Evolutionary conservation across 306 rosid species (phyloP), one percentile per base, ranked within the genome.

Genomic region (Leucaena leucocephala): DNA sequence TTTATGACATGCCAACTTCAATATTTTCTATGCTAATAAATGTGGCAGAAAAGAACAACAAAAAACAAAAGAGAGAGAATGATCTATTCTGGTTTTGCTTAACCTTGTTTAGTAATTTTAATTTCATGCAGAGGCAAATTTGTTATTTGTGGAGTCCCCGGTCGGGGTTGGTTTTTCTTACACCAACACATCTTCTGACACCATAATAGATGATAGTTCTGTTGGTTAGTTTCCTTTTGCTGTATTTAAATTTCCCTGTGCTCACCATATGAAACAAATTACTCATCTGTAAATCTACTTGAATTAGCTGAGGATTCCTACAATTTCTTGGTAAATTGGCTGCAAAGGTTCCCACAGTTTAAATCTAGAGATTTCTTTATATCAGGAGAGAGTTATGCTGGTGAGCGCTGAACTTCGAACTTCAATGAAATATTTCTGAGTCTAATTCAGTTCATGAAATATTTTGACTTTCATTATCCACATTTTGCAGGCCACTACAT

Each of bases 101-200:
- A 71, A 57, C 14, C 12, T 34, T 19, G 72, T 63, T 73, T 54
- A 40, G 44, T 64, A 55, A 68, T 40, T 84, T 55, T 2, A 58
- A 71, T 40, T 36, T 38, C 75, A 22, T 84, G 89, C 88, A 85
- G 91, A 88, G 76, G 85, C 89, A 71, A 88, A 85, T 77, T 79
- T 88, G 81, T 68, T 88, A 64, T 88, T 88, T 79, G 80, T 88
- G 82, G 91, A 88, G 67, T 88, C 91, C 19, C 91, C 91, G 3
- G 91, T 85, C 76, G 91, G 91, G 74, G 89, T 88, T 68, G 91
- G 91, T 6, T 88, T 88, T 69, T 88, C 91, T 77, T 88, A 85
- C 72, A 83, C 89, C 1, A 85, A 85, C 33, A 85, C 82, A 19
- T 81, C 91, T 45, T 88, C 91, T 88, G 91, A 88, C 36, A 73